Conservation (phyloP, 2,329 filamentous ascomycete species). For the Pyrenophora graminea region DNA sequence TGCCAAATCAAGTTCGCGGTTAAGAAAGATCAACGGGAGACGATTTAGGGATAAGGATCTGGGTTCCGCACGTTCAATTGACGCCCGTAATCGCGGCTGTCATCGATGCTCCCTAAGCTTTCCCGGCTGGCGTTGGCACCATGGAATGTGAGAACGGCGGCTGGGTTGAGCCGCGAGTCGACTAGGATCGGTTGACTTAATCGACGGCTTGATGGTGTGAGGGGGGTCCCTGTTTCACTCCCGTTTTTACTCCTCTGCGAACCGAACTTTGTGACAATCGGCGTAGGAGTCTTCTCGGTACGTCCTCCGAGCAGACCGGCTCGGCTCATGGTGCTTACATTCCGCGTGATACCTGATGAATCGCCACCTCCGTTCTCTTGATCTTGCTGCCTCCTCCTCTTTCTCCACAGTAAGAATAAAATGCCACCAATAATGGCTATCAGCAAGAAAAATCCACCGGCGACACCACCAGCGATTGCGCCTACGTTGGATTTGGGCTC, state of each 20-base stretch:
- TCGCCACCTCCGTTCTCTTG: slow-evolving; percentile 21
- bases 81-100: slow-evolving; percentile 54
- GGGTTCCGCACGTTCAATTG: slow-evolving; percentile 51
- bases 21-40: neutral
- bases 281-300: slow-evolving; percentile 32
- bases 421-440: slow-evolving; percentile 44
- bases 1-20: neutral
- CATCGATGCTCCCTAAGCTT: slow-evolving; percentile 53
- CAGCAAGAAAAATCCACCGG: slow-evolving; percentile 47
- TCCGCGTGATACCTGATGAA: slow-evolving; percentile 42
- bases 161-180: slow-evolving; percentile 56
- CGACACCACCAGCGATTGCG: slow-evolving; percentile 53
- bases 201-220: slow-evolving; percentile 42
- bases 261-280: slow-evolving; percentile 33
- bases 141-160: slow-evolving; percentile 52
- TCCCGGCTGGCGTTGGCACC: slow-evolving; percentile 49
- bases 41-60: slow-evolving; percentile 30
- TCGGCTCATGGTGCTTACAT: slow-evolving; percentile 55
- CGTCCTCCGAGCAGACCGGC: slow-evolving; percentile 48
- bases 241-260: slow-evolving; percentile 37
- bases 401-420: slow-evolving; percentile 49
- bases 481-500: slow-evolving; percentile 40
- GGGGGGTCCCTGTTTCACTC: slow-evolving; percentile 42
- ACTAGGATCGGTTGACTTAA: slow-evolving; percentile 52
- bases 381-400: slow-evolving; percentile 27